Conservation (phyloP, 371 early-diverging fungal genomes). For the Funneliformis caledonium region DNA sequence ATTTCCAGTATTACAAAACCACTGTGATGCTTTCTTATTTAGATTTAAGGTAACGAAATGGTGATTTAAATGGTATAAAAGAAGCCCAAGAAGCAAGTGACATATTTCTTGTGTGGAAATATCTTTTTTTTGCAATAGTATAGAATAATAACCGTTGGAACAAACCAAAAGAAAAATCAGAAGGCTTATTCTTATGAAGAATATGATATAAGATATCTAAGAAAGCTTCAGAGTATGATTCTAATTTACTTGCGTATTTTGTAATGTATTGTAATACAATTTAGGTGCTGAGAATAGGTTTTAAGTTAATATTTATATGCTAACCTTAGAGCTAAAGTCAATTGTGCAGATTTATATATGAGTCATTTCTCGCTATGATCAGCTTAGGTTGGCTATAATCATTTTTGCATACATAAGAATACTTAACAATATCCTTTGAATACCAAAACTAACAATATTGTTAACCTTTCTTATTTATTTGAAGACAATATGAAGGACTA, state of each 20-base stretch:
- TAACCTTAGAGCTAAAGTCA: no score
- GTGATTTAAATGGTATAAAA: no score
- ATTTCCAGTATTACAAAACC: no score
- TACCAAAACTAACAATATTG: not conserved
- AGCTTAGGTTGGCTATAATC: not conserved
- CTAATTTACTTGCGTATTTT: conserved; percentile 1
- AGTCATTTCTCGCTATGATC: conserved; percentile 8
- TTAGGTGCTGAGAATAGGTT: not conserved
- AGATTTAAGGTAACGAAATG: no score
- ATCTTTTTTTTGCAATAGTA: no score
- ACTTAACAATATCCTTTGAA: not conserved
- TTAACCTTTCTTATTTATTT: not conserved
- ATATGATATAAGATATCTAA: not conserved
- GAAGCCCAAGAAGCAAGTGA: no score
- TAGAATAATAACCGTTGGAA: no score
- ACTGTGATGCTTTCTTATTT: no score
- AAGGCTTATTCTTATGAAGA: no score
- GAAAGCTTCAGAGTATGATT: not conserved
- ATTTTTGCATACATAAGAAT: not conserved
- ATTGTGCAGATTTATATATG: no score
- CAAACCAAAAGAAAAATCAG: no score
- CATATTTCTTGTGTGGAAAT: no score
- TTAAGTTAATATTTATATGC: not conserved
- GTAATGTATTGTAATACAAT: not conserved
- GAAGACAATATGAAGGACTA: conserved; percentile 8